Percentiles rank a stretch among this genome's conserved stretches.
These are phyloP conservation scores for Aspergillus brunneoviolaceus DNA, from an alignment of 2,329 filamentous ascomycete species.

Conservation along the genomic window DNA sequence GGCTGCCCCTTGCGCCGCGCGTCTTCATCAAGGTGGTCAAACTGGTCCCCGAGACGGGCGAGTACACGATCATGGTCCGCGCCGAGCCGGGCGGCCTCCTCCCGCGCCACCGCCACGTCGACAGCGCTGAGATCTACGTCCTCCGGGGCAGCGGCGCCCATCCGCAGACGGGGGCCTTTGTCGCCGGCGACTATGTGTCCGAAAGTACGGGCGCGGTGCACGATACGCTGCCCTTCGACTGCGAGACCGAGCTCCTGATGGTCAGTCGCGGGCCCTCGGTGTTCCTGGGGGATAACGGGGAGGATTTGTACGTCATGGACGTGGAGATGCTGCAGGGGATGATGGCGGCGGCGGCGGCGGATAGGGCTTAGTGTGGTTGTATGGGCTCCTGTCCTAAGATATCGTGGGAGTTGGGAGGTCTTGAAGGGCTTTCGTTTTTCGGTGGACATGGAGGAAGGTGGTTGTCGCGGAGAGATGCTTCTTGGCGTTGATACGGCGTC, in stretches of 20 bases:
- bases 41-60: slow-evolving; percentile 8
- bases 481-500: no score
- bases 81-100: slow-evolving; percentile 8
- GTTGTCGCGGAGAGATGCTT: no score
- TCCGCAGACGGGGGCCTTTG: slow-evolving; percentile 2
- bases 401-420: no score
- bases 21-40: slow-evolving; percentile 9
- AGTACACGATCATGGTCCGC: slow-evolving; percentile 13
- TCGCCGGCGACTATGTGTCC: slow-evolving; percentile 8
- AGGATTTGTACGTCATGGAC: slow-evolving; percentile 8
- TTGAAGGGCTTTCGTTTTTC: no score
- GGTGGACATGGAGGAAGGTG: no score
- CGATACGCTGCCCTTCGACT: slow-evolving; percentile 7
- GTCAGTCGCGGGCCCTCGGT: slow-evolving; percentile 9
- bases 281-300: slow-evolving; percentile 8
- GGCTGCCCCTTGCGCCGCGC: slow-evolving; percentile 4
- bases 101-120: slow-evolving; percentile 11
- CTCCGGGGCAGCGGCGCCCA: slow-evolving; percentile 7
- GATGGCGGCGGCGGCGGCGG: not conserved
- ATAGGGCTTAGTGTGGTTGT: no score
- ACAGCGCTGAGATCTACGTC: slow-evolving; percentile 13
- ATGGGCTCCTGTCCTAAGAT: no score
- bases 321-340: not conserved
- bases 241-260: slow-evolving; percentile 12
- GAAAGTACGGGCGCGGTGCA: slow-evolving; percentile 8